A percentile compares a stretch with the other conserved stretches of the same genome.
These are phyloP conservation scores for Lepidopterella palustris DNA, from an alignment of 495 filamentous ascomycete species.

Conservation along the genomic window DNA sequence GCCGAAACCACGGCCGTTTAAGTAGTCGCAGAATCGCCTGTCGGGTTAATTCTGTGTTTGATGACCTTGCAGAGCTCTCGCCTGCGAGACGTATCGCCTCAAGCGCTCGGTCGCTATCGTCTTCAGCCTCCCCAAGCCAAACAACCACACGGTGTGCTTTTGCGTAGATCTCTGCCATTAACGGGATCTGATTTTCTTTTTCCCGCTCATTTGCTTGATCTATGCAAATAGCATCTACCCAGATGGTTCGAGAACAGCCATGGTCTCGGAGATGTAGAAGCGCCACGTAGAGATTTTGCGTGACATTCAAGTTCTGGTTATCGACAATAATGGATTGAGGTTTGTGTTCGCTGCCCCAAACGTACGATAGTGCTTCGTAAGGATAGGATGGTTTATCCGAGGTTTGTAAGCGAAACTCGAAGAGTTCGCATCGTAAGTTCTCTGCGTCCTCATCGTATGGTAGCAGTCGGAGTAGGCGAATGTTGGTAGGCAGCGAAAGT, in stretches of 20 bases:
- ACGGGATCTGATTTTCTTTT: too few relatives aligned
- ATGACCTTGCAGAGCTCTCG: too few relatives aligned
- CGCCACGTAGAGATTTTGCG: background rate
- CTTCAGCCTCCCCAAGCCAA: too few relatives aligned
- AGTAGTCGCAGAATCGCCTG: slow-evolving; percentile 22
- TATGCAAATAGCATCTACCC: too few relatives aligned
- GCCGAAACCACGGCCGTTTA: slow-evolving; percentile 30
- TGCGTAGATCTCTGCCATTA: too few relatives aligned
- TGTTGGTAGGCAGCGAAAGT: background rate
- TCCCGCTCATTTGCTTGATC: too few relatives aligned
- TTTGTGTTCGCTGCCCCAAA: background rate
- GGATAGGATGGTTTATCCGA: background rate
- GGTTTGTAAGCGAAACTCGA: background rate
- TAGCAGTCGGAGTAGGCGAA: background rate
- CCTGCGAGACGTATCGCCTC: too few relatives aligned
- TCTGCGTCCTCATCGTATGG: background rate
- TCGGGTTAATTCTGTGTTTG: background rate
- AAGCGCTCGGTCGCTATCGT: too few relatives aligned
- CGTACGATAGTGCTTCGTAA: background rate
- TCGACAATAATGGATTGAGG: background rate
- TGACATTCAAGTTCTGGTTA: background rate
- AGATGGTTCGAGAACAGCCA: background rate
- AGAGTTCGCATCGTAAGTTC: background rate
- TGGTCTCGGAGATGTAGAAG: background rate
- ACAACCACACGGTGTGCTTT: too few relatives aligned